A percentile compares a stretch with the other conserved stretches of the same genome.
These are phyloP conservation scores for Nakazawaea holstii DNA, from an alignment of 805 yeast genomes.

Conservation along the genomic window DNA sequence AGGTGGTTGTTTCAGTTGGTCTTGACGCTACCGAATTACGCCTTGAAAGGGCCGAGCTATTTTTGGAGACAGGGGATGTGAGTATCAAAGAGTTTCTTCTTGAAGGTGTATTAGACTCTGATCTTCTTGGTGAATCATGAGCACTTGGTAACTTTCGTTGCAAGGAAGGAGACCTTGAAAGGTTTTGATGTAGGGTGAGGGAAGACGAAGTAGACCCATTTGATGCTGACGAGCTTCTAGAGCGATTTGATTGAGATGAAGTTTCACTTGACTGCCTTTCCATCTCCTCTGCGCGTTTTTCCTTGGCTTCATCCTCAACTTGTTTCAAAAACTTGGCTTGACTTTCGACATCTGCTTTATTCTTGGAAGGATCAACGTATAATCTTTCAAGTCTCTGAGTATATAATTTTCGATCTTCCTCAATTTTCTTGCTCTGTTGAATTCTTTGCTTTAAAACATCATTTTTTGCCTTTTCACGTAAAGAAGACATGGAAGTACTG, in stretches of 20 bases:
- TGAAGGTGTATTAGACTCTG: background rate
- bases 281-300: slow-evolving; percentile 19
- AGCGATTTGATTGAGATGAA: slow-evolving; percentile 8
- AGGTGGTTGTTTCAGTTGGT: background rate
- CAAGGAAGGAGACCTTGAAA: slow-evolving; percentile 3
- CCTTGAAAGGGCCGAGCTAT: background rate
- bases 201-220: slow-evolving; percentile 12
- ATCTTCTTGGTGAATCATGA: background rate
- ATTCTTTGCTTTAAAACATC: slow-evolving; percentile 7
- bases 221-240: slow-evolving; percentile 16
- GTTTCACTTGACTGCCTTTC: slow-evolving; percentile 13
- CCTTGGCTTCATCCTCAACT: slow-evolving; percentile 20
- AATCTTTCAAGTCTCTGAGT: slow-evolving; percentile 18
- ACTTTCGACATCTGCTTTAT: slow-evolving; percentile 19
- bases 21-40: background rate
- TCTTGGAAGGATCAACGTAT: slow-evolving; percentile 20
- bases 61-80: background rate
- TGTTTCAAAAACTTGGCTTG: slow-evolving; percentile 21
- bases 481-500: slow-evolving; percentile 9
- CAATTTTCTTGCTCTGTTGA: background rate
- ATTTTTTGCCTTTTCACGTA: slow-evolving; percentile 11
- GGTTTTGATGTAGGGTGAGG: background rate
- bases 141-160: background rate
- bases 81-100: background rate
- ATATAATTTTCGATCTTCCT: background rate